These are phyloP conservation scores for Podospora didyma DNA, from an alignment of 495 filamentous ascomycete genomes.

Conservation along the genomic window DNA sequence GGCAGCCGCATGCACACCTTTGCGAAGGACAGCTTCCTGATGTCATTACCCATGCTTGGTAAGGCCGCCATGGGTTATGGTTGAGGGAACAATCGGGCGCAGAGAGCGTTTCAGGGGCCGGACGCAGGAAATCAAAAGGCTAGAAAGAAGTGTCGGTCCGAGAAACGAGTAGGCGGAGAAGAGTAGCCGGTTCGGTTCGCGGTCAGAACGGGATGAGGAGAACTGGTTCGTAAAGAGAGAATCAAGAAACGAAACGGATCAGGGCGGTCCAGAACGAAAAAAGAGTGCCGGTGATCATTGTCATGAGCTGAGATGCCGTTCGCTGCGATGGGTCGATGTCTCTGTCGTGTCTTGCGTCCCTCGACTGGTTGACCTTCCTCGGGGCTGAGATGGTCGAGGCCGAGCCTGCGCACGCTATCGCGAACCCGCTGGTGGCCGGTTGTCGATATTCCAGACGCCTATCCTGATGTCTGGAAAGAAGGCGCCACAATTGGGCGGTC, in stretches of 20 bases:
- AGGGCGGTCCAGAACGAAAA: conserved; percentile 43
- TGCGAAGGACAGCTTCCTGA: conserved; percentile 50
- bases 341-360: conserved; percentile 1
- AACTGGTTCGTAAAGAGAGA: conserved; percentile 12
- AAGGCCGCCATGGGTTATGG: conserved; percentile 25
- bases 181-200: conserved; percentile 6
- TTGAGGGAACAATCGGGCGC: not conserved
- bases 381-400: not conserved
- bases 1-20: conserved; percentile 45
- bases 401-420: conserved; percentile 10
- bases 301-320: conserved; percentile 16
- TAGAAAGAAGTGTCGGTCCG: not conserved
- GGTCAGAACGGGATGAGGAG: conserved; percentile 3
- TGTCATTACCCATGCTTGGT: conserved; percentile 41
- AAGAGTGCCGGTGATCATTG: conserved; percentile 48
- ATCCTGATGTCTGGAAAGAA: conserved; percentile 4
- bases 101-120: not conserved
- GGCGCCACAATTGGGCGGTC: conserved; percentile 23
- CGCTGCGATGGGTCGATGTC: conserved; percentile 6
- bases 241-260: conserved; percentile 48
- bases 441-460: conserved; percentile 7
- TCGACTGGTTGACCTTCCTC: not conserved
- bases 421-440: conserved; percentile 2
- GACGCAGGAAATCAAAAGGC: not conserved
- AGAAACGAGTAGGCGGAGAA: conserved; percentile 1